Evolutionary conservation across 768 basidiomycete genomes (phyloP).

Genomic region (Tricholoma saponaceum): DNA sequence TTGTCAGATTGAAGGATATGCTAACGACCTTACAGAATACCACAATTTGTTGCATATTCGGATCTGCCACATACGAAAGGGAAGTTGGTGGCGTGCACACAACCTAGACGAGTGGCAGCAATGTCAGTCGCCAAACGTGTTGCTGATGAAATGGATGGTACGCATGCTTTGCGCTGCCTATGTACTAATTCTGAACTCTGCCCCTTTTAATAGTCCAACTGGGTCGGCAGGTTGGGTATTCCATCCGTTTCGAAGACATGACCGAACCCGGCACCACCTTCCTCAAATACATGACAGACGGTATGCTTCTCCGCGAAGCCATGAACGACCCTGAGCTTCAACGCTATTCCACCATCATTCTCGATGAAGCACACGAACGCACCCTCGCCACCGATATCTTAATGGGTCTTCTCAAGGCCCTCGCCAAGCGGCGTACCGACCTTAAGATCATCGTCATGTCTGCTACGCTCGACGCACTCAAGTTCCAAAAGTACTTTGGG

Average conservation of each 20-base stretch:
- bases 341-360: constrained; percentile 95
- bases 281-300: constrained; percentile 99
- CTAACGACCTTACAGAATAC: constrained; percentile 58
- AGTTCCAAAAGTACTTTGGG: constrained; percentile 94
- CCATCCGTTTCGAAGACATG: constrained; percentile 98
- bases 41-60: constrained; percentile 92
- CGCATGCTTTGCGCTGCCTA: constrained; percentile 22
- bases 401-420: constrained; percentile 90
- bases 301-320: constrained; percentile 97
- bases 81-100: constrained; percentile 94
- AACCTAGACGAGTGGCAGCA: constrained; percentile 93
- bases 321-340: constrained; percentile 92
- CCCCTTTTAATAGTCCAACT: constrained; percentile 60
- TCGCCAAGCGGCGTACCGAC: constrained; percentile 78
- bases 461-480: constrained; percentile 93
- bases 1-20: not conserved
- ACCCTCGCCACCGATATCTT: constrained; percentile 97
- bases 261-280: constrained; percentile 87
- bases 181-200: constrained; percentile 2
- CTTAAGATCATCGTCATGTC: constrained; percentile 99
- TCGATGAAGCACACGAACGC: constrained; percentile 98
- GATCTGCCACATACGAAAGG: constrained; percentile 89
- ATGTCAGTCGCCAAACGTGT: constrained; percentile 99
- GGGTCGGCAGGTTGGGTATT: constrained; percentile 94
- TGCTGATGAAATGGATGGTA: constrained; percentile 98